Conservation (phyloP, 805 yeast species). For the Wickerhamomyces rabaulensis region DNA sequence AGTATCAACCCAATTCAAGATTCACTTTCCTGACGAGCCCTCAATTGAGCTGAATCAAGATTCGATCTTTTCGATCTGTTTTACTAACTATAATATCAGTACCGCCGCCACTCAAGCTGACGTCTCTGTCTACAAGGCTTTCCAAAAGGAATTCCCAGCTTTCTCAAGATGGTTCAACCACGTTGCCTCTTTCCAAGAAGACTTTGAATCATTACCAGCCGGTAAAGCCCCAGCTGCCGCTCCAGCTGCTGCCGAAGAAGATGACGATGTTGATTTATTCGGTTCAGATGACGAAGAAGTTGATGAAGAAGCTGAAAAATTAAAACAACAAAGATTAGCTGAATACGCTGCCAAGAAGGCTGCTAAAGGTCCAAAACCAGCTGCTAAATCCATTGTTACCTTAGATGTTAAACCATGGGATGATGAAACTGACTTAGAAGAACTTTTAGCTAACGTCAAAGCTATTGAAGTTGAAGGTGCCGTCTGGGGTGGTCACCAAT, state of each 20-base stretch:
- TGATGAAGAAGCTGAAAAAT: conserved; percentile 94
- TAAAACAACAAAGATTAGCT: conserved; percentile 97
- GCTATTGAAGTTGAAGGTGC: conserved; percentile 86
- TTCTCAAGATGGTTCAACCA: conserved; percentile 99
- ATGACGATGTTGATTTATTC: conserved; percentile 87
- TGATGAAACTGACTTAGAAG: conserved; percentile 95
- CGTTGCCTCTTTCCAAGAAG: conserved; percentile 88
- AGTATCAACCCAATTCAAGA: conserved; percentile 58
- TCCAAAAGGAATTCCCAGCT: conserved; percentile 86
- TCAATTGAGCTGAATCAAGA: neutral
- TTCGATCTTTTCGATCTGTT: neutral
- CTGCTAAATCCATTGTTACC: conserved; percentile 97
- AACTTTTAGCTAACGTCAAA: conserved; percentile 83
- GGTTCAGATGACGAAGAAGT: conserved; percentile 90
- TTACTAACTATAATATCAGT: conserved; percentile 37
- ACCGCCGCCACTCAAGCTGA: conserved; percentile 93
- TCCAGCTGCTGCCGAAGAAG: conserved; percentile 73
- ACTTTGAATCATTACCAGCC: conserved; percentile 78
- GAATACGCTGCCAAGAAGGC: conserved; percentile 98
- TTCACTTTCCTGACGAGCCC: conserved; percentile 35
- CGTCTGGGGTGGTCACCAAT: conserved; percentile 96
- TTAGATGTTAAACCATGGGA: conserved; percentile 99
- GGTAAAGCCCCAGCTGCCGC: conserved; percentile 48
- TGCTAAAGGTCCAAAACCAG: conserved; percentile 94
- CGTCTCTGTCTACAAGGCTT: conserved; percentile 90